Evolutionary conservation across 1,284 basidiomycete genomes (phyloP).

Genomic region (Pseudozyma thailandica): DNA sequence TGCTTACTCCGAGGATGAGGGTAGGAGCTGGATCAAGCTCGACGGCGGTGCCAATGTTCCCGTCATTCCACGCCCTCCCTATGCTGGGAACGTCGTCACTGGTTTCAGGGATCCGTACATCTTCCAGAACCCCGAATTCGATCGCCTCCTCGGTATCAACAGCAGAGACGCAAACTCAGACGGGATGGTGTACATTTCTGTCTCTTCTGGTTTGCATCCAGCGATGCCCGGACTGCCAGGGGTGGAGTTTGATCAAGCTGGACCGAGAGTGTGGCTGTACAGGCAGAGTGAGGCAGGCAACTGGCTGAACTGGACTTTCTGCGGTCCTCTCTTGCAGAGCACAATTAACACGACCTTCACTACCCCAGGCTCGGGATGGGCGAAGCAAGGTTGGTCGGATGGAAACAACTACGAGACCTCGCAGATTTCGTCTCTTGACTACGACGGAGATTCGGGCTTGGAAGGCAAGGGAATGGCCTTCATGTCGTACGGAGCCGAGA

Average conservation of each 20-base stretch:
- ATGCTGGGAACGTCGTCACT: conserved; percentile 25
- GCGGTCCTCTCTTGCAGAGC: conserved; percentile 17
- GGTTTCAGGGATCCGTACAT: conserved; percentile 40
- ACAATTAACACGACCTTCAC: conserved; percentile 28
- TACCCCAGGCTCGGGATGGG: conserved; percentile 26
- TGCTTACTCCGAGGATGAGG: conserved; percentile 34
- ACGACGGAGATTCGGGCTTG: conserved; percentile 12
- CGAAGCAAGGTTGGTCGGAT: conserved; percentile 19
- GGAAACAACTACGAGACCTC: conserved; percentile 37
- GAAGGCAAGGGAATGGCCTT: conserved; percentile 15
- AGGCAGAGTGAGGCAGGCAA: conserved; percentile 16
- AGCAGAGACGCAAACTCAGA: background rate
- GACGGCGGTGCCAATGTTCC: conserved; percentile 24
- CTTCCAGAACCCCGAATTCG: conserved; percentile 27
- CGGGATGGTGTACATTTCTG: conserved; percentile 13
- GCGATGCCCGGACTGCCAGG: conserved; percentile 14
- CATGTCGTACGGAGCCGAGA: conserved; percentile 30
- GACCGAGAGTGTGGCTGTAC: conserved; percentile 31
- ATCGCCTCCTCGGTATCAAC: conserved; percentile 16
- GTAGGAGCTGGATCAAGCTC: conserved; percentile 39
- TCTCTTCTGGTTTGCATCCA: conserved; percentile 23
- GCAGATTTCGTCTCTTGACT: conserved; percentile 22
- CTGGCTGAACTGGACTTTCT: conserved; percentile 35
- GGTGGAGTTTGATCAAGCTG: conserved; percentile 13
- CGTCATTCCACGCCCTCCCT: conserved; percentile 31